Conservation (phyloP, 176 grass and related monocot genomes). For the Musa acuminata region DNA sequence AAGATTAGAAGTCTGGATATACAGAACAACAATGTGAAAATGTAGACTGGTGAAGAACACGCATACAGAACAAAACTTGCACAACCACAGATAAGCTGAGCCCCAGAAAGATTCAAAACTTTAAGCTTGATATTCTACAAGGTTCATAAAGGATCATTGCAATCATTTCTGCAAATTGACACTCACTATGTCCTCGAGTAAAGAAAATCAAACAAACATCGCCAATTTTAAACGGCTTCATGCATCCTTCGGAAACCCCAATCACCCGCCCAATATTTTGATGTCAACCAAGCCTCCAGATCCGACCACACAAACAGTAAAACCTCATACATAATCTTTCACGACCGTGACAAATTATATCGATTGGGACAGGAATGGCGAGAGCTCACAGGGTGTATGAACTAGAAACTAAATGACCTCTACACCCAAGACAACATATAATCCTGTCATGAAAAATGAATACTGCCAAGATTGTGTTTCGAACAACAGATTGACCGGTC, state of each 20-base stretch:
- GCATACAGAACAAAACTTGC: not conserved
- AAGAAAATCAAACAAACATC: not conserved
- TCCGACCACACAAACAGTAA: not conserved
- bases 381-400: not conserved
- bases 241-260: not conserved
- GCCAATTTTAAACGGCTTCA: not conserved
- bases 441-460: not conserved
- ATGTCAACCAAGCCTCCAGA: not conserved
- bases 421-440: not conserved
- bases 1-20: slow-evolving; percentile 33
- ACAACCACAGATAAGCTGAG: not conserved
- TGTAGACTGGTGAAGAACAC: too few species aligned
- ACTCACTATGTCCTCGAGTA: not conserved
- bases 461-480: not conserved
- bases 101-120: not conserved
- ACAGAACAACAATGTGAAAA: not conserved
- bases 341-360: not conserved
- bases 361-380: not conserved
- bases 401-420: too few species aligned
- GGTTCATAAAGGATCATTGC: too few species aligned
- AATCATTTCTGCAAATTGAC: too few species aligned
- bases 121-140: not conserved
- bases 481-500: not conserved
- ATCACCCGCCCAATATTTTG: not conserved
- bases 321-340: not conserved